Evolutionary conservation across 2,329 filamentous ascomycete genomes (phyloP).

Genomic region (Knufia fluminis): DNA sequence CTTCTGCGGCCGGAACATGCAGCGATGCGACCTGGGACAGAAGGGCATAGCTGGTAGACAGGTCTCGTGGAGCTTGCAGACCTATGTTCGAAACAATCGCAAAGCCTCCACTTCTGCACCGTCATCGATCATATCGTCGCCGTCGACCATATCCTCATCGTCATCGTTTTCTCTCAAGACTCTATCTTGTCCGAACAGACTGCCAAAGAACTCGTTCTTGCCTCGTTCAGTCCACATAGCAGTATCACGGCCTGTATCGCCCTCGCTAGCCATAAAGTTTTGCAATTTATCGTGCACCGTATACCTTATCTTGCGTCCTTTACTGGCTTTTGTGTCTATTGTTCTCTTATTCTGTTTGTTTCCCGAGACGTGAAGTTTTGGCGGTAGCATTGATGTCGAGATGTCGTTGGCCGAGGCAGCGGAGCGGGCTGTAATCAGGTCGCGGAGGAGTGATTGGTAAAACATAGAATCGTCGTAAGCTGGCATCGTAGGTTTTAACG

Average conservation of each 20-base stretch:
- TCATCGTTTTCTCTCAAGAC: constrained; percentile 46
- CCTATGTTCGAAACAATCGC: constrained; percentile 26
- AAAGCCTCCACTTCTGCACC: constrained; percentile 26
- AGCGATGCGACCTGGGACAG: too few relatives aligned
- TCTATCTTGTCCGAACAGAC: constrained; percentile 62
- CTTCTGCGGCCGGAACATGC: too few relatives aligned
- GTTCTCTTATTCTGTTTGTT: constrained; percentile 53
- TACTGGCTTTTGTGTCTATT: constrained; percentile 89
- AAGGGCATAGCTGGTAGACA: too few relatives aligned
- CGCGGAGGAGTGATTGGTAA: constrained; percentile 85
- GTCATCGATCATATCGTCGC: constrained; percentile 13
- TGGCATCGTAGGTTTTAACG: constrained; percentile 42
- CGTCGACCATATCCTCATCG: constrained; percentile 28
- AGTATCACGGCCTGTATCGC: constrained; percentile 49
- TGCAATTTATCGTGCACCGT: constrained; percentile 94
- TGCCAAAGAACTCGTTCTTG: constrained; percentile 66
- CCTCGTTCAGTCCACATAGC: constrained; percentile 71
- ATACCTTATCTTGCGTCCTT: constrained; percentile 87
- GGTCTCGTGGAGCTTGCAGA: too few relatives aligned
- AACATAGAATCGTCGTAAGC: constrained; percentile 86
- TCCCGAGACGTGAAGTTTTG: constrained; percentile 32
- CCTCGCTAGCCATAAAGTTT: constrained; percentile 81
- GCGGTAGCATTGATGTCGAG: constrained; percentile 28
- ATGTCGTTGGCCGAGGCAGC: constrained; percentile 34
- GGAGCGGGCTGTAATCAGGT: constrained; percentile 76